Conservation (phyloP, 2,329 filamentous ascomycete genomes). For the Emergomyces africanus region DNA sequence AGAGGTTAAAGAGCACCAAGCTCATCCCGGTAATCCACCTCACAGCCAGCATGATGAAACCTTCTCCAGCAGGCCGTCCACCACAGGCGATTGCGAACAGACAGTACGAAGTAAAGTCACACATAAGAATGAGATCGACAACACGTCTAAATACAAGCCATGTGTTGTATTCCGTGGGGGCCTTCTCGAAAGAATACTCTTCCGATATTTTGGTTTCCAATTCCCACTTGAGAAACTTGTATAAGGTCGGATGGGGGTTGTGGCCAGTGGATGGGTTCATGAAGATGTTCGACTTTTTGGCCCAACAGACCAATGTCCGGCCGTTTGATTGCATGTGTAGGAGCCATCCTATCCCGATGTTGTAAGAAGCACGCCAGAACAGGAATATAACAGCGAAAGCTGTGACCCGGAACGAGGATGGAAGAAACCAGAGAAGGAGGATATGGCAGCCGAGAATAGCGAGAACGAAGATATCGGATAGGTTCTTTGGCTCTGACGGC, state of each 20-base stretch:
- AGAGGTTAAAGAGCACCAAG: slow-evolving; percentile 86
- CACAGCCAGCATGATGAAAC: slow-evolving; percentile 50
- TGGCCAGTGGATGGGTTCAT: slow-evolving; percentile 67
- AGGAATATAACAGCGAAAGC: slow-evolving; percentile 74
- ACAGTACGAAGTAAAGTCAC: slow-evolving; percentile 94
- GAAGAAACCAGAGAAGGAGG: slow-evolving; percentile 59
- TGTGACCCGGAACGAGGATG: slow-evolving; percentile 55
- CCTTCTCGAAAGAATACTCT: slow-evolving; percentile 87
- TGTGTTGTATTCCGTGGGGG: slow-evolving; percentile 96
- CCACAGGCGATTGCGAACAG: slow-evolving; percentile 87
- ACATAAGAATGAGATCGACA: slow-evolving; percentile 96
- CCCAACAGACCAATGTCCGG: slow-evolving; percentile 74
- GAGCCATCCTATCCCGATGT: slow-evolving; percentile 82
- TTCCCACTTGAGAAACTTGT: slow-evolving; percentile 73
- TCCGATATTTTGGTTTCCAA: slow-evolving; percentile 87
- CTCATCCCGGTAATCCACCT: slow-evolving; percentile 69
- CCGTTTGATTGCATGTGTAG: slow-evolving; percentile 84
- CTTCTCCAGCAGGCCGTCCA: slow-evolving; percentile 61
- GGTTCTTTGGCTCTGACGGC: slow-evolving; percentile 87
- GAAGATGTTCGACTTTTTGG: slow-evolving; percentile 73
- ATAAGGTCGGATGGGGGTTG: slow-evolving; percentile 71
- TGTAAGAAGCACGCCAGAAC: slow-evolving; percentile 88
- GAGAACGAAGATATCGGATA: slow-evolving; percentile 73
- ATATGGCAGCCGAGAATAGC: slow-evolving; percentile 65
- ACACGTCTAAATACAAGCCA: slow-evolving; percentile 94